Base-by-base conservation (phyloP, 495 filamentous ascomycete species). In the Zalerion maritima region DNA sequence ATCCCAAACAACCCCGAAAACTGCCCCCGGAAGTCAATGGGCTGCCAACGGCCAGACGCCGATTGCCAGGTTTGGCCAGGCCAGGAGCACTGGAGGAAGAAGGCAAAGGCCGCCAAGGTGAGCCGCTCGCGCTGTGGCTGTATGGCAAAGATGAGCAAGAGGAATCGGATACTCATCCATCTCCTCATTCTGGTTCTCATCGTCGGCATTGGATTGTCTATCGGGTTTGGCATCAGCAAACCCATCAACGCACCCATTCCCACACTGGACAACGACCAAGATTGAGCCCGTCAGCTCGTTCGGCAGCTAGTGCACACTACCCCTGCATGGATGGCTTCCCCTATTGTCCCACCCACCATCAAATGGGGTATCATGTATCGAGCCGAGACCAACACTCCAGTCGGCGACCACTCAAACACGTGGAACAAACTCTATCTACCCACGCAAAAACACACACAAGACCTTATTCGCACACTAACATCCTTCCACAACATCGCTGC, bases 181-280 rank as follows among this genome's bases (percentile, higher is more conserved):
- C 40, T 60, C 21, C 39, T 52, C 26, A 50, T 63, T 31, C 49
- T 48, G 16, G 20, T 64, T 17, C 38, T 63, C 9, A 45, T 67
- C 21, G 36, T 65, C 33, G 60, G 57, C 28, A 45, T 60, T 28
- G 61, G 58, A 9, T 52, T 66, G 12, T 58, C 43, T 22, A 55
- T 66, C 5, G 60, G 61, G 18, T 45, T 64, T 26, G 60, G 61
- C 26, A 47, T 66, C 39, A 66, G 61, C 51, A 66, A 62, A 40
- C 53, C 58, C 3, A 48, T 63, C 3, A 57, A 58, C 15, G 59
- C 60, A 5, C 50, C 47, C 16, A 56, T 62, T n/a, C n/a, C n/a
- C n/a, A n/a, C n/a, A n/a, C n/a, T n/a, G n/a, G n/a, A n/a, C n/a
- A n/a, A n/a, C n/a, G n/a, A n/a, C n/a, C n/a, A n/a, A n/a, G n/a